A percentile compares a stretch with the other conserved stretches of the same genome.
These are phyloP conservation scores for Mycosarcoma maydis DNA, from an alignment of 1,284 basidiomycete species.

Conservation along the genomic window DNA sequence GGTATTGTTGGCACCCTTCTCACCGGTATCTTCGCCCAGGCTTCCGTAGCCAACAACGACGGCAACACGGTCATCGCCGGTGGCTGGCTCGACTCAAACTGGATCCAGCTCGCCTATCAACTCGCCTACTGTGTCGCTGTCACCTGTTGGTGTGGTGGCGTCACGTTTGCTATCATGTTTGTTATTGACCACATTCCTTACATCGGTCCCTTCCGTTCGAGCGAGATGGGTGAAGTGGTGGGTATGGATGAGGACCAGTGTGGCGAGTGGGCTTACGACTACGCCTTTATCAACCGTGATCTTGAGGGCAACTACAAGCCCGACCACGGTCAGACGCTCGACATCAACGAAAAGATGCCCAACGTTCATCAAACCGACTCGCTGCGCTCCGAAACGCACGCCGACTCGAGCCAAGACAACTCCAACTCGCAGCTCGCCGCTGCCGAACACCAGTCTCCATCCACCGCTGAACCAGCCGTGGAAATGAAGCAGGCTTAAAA, in stretches of 20 bases:
- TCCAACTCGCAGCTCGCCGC: not conserved
- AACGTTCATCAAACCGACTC: slow-evolving; percentile 20
- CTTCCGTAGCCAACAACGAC: slow-evolving; percentile 80
- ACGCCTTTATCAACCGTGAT: slow-evolving; percentile 57
- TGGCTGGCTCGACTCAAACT: slow-evolving; percentile 78
- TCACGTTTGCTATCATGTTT: slow-evolving; percentile 73
- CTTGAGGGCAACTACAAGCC: slow-evolving; percentile 59
- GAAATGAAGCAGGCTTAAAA: slow-evolving; percentile 3
- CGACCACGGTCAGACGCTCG: slow-evolving; percentile 44
- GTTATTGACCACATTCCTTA: slow-evolving; percentile 77
- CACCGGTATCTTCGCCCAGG: slow-evolving; percentile 77
- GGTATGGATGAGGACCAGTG: slow-evolving; percentile 81
- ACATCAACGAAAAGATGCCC: slow-evolving; percentile 51
- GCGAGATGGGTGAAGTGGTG: slow-evolving; percentile 80
- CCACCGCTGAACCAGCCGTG: not conserved
- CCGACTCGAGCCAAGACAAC: slow-evolving; percentile 10
- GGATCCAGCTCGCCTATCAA: slow-evolving; percentile 82
- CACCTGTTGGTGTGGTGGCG: slow-evolving; percentile 71
- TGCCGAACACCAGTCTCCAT: not conserved
- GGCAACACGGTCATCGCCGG: slow-evolving; percentile 72
- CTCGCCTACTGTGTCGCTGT: slow-evolving; percentile 80
- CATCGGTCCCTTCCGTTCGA: slow-evolving; percentile 77
- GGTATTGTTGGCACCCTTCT: slow-evolving; percentile 62
- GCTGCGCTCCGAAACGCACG: slow-evolving; percentile 12
- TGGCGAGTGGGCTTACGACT: slow-evolving; percentile 71